Conservation (phyloP, 352 stramenopile genomes). For the Phytophthora europaea region DNA sequence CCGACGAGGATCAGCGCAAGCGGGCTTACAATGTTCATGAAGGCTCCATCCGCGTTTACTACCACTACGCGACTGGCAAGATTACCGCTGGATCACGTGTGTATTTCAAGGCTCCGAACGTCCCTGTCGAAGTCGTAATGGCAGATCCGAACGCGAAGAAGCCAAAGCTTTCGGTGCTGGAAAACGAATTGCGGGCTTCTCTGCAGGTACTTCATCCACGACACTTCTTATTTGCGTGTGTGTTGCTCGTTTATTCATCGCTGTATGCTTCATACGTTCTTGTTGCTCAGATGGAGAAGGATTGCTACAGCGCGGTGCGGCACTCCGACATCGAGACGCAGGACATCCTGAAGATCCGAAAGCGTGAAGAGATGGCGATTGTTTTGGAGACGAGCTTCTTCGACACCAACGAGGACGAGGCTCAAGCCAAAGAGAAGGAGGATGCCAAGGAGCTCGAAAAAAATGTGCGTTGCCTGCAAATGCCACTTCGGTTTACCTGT, state of each 20-base stretch:
- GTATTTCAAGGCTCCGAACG: conserved; percentile 84
- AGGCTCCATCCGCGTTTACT: conserved; percentile 89
- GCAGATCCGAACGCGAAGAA: conserved; percentile 71
- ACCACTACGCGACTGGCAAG: conserved; percentile 94
- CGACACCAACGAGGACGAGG: conserved; percentile 74
- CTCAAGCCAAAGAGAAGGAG: conserved; percentile 68
- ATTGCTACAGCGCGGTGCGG: conserved; percentile 91
- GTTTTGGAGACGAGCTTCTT: conserved; percentile 90
- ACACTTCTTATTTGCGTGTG: background rate
- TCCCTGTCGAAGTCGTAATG: conserved; percentile 78
- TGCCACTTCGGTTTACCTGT: background rate
- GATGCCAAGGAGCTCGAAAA: conserved; percentile 74
- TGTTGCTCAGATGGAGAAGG: conserved; percentile 81
- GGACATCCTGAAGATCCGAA: conserved; percentile 92
- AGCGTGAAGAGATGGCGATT: conserved; percentile 90
- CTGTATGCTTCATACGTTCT: background rate
- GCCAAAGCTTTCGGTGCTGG: conserved; percentile 80
- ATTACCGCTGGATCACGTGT: conserved; percentile 87
- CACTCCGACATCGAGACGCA: conserved; percentile 92
- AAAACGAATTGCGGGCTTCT: conserved; percentile 72
- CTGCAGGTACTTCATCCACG: conserved; percentile 52
- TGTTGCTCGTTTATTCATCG: conserved; percentile 1
- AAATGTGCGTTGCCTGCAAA: conserved; percentile 50
- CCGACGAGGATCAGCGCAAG: conserved; percentile 90
- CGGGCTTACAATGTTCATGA: conserved; percentile 93